Conservation (phyloP, 2,329 filamentous ascomycete species). For the Diaporthe vexans region DNA sequence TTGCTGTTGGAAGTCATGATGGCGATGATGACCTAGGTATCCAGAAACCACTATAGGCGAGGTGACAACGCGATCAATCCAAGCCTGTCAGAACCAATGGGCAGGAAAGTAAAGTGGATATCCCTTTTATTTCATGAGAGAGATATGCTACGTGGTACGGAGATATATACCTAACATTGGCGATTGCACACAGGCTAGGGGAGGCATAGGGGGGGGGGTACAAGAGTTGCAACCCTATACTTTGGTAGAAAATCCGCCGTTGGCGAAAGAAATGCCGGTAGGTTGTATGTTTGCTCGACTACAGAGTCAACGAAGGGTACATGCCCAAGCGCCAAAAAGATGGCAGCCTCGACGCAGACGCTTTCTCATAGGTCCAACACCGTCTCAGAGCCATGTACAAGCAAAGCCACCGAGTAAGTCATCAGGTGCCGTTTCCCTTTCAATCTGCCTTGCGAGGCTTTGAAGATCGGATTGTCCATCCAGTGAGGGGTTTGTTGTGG, state of each 20-base stretch:
- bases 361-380: not conserved
- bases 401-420: not conserved
- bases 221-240: not conserved
- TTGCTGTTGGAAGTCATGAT: not conserved
- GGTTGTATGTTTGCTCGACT: not conserved
- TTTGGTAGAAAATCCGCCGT: no score
- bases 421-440: no score
- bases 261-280: not conserved
- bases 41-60: not conserved
- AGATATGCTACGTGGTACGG: not conserved
- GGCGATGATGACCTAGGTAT: not conserved
- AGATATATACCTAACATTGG: not conserved
- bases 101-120: not conserved
- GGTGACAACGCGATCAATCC: not conserved
- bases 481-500: not conserved
- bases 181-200: not conserved
- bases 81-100: not conserved
- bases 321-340: not conserved
- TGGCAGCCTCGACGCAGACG: not conserved
- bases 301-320: not conserved
- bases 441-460: not conserved
- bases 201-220: not conserved
- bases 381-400: not conserved
- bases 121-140: not conserved
- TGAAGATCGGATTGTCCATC: constrained; percentile 11